Evolutionary conservation across 495 filamentous ascomycete species (phyloP).

Genomic region (Aspergillus carlsbadensis): DNA sequence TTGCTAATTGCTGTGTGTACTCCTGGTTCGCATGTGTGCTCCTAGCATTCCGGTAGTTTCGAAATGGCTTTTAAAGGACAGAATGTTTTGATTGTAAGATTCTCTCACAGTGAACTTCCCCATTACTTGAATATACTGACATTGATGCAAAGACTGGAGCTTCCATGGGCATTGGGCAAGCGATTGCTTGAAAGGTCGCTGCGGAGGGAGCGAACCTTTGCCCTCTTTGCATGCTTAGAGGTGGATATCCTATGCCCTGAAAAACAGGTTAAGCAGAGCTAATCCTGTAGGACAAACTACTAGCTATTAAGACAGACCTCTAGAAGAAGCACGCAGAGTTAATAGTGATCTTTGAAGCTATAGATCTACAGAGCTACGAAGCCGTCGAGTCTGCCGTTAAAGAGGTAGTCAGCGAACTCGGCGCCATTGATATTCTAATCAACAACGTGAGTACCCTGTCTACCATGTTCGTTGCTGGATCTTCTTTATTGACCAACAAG

Average conservation of each 20-base stretch:
- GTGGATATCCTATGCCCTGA: not conserved
- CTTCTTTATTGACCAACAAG: constrained; percentile 5
- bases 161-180: constrained; percentile 36
- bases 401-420: constrained; percentile 17
- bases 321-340: constrained; percentile 7
- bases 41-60: no score
- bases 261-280: not conserved
- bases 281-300: constrained; percentile 29
- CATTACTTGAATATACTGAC: not conserved
- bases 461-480: not conserved
- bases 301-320: constrained; percentile 12
- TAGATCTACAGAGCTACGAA: constrained; percentile 27
- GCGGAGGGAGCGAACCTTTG: constrained; percentile 23
- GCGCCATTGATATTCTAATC: constrained; percentile 34
- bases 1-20: no score
- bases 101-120: not conserved
- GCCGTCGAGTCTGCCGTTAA: constrained; percentile 25
- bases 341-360: constrained; percentile 18
- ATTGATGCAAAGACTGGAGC: constrained; percentile 25
- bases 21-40: no score
- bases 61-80: constrained; percentile 4
- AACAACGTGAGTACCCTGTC: constrained; percentile 26
- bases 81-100: constrained; percentile 5
- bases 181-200: constrained; percentile 24
- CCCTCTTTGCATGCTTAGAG: constrained; percentile 19